Evolutionary conservation across 768 basidiomycete genomes (phyloP).

Genomic region (Stropharia rugosoannulata): DNA sequence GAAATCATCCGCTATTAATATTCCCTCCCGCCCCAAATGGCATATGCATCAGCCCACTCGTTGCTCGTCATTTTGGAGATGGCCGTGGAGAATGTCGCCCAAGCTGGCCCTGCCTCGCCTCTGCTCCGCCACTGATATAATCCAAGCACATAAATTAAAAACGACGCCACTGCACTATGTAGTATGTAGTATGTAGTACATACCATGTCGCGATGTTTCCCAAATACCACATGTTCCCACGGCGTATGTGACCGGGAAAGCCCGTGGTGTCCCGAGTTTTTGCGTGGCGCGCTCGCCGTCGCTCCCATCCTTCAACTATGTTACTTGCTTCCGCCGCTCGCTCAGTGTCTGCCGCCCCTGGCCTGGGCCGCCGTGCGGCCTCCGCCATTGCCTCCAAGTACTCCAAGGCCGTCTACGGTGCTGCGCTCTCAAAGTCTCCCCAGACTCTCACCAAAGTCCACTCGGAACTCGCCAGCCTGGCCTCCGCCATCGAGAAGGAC

Average conservation of each 20-base stretch:
- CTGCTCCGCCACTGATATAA: no score
- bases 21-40: not conserved
- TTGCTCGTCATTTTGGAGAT: no score
- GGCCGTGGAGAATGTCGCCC: no score
- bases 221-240: slow-evolving; percentile 21
- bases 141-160: no score
- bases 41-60: not conserved
- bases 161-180: no score
- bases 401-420: slow-evolving; percentile 78
- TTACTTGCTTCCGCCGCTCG: slow-evolving; percentile 62
- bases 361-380: slow-evolving; percentile 68
- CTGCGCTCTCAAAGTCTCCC: slow-evolving; percentile 81
- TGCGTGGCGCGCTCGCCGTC: slow-evolving; percentile 21
- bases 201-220: not conserved
- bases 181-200: no score
- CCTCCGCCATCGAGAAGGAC: slow-evolving; percentile 63
- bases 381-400: slow-evolving; percentile 82
- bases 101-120: no score
- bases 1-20: slow-evolving; percentile 1
- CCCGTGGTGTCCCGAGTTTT: slow-evolving; percentile 34
- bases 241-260: slow-evolving; percentile 25
- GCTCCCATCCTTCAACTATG: slow-evolving; percentile 31
- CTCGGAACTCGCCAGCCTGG: slow-evolving; percentile 73
- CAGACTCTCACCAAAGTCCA: slow-evolving; percentile 84
- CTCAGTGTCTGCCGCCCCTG: slow-evolving; percentile 42